phyloP scores from a whole-genome alignment of 768 basidiomycete genomes.

The Suillus cothurnatus region DNA sequence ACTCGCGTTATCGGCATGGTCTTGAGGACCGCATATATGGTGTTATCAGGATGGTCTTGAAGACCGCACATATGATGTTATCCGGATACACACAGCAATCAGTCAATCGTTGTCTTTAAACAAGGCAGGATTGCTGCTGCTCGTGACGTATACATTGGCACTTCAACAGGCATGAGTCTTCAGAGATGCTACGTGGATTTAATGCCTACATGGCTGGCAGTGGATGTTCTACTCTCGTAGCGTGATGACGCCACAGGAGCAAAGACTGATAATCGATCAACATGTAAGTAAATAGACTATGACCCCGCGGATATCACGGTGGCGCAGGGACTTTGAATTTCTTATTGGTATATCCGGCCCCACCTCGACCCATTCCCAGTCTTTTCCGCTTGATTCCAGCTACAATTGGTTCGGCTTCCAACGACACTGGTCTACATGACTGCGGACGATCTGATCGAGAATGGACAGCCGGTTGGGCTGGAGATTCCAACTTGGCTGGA shows the following conservation, averaged over 20 bases:
- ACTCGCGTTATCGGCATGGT: background rate
- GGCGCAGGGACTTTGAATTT: slow-evolving; percentile 62
- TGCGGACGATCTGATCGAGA: slow-evolving; percentile 4
- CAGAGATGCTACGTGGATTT: background rate
- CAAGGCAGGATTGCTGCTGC: background rate
- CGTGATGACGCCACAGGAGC: background rate
- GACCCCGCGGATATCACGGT: slow-evolving; percentile 1
- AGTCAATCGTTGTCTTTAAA: background rate
- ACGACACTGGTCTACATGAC: background rate
- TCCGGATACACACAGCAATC: background rate
- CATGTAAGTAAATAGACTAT: background rate
- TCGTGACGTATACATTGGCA: background rate
- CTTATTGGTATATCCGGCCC: slow-evolving; percentile 61
- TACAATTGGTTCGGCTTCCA: background rate
- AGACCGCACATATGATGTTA: background rate
- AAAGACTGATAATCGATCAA: background rate
- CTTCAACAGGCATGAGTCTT: background rate
- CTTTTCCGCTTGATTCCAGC: slow-evolving; percentile 54
- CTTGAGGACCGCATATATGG: background rate
- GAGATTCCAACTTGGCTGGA: background rate
- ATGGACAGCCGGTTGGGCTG: background rate
- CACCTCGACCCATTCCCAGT: slow-evolving; percentile 60
- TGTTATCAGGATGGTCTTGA: background rate
- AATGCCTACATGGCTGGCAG: background rate
- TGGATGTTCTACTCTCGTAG: background rate